Conservation (phyloP, 306 rosid species). For the Trifolium subterraneum region DNA sequence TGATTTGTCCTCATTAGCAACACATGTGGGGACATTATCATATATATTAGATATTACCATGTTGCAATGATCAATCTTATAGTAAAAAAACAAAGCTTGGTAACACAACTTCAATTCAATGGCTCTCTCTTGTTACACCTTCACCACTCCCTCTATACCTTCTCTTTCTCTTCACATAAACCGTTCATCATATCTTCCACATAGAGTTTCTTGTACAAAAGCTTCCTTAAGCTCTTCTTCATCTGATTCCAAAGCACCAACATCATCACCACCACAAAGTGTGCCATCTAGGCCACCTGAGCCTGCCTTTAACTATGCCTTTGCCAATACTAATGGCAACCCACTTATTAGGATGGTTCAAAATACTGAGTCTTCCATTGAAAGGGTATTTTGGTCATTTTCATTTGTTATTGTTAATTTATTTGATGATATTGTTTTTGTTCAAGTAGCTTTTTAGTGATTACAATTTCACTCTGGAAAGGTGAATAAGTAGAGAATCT, state of each 20-base stretch:
- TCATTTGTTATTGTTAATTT: neutral
- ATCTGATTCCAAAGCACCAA: conserved; percentile 53
- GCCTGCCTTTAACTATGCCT: conserved; percentile 54
- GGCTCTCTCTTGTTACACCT: conserved; percentile 63
- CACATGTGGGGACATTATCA: conserved; percentile 18
- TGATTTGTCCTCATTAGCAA: conserved; percentile 19
- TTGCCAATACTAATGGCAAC: conserved; percentile 53
- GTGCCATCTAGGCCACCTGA: conserved; percentile 51
- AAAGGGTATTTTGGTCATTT: conserved; percentile 62
- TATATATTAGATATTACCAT: neutral
- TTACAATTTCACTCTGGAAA: no score
- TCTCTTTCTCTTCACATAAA: conserved; percentile 45
- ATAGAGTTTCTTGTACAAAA: conserved; percentile 32
- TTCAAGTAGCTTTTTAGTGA: no score
- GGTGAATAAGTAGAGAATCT: no score
- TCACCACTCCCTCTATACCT: conserved; percentile 47
- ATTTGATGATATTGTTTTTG: neutral
- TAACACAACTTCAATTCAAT: conserved; percentile 36
- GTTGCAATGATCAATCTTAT: neutral
- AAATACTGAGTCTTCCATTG: conserved; percentile 77
- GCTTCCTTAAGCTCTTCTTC: conserved; percentile 70
- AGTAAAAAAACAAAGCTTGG: neutral
- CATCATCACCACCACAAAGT: conserved; percentile 47
- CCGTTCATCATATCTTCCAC: conserved; percentile 32
- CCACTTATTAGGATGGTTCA: conserved; percentile 54